Conservation (phyloP, 805 yeast species). For the Myxozyma vanderwaltii region DNA sequence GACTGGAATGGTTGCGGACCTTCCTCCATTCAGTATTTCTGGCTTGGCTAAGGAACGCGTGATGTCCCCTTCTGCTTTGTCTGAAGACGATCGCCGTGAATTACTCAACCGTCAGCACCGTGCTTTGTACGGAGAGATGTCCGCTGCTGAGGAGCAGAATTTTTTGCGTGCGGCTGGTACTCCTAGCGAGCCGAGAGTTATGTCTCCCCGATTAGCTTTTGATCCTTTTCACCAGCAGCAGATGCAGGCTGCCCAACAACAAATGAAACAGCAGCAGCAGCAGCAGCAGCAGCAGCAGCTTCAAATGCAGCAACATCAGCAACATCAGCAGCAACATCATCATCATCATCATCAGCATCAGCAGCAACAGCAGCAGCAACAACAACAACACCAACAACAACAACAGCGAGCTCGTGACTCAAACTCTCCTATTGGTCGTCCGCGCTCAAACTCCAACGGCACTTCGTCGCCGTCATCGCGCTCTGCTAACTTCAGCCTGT, state of each 20-base stretch:
- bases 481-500: conserved; percentile 34
- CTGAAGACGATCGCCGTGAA: conserved; percentile 35
- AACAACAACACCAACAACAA: conserved; percentile 9
- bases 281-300: conserved; percentile 20
- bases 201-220: conserved; percentile 33
- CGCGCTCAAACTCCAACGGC: conserved; percentile 34
- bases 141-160: conserved; percentile 23
- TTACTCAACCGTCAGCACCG: conserved; percentile 33
- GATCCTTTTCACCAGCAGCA: conserved; percentile 31
- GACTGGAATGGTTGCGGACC: conserved; percentile 23
- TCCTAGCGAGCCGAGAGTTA: conserved; percentile 24
- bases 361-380: conserved; percentile 11
- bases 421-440: conserved; percentile 25
- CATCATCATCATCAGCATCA: conserved; percentile 6
- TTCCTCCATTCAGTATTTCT: conserved; percentile 23
- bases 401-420: conserved; percentile 9
- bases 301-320: no score
- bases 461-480: conserved; percentile 35
- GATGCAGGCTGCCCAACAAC: conserved; percentile 11
- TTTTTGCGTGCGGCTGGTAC: conserved; percentile 22
- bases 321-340: conserved; percentile 4
- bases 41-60: conserved; percentile 27
- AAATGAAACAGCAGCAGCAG: conserved; percentile 5
- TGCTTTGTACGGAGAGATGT: conserved; percentile 28
- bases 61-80: conserved; percentile 32